Conservation (phyloP, 2,329 filamentous ascomycete species). For the Stagonosporopsis chrysanthemi region DNA sequence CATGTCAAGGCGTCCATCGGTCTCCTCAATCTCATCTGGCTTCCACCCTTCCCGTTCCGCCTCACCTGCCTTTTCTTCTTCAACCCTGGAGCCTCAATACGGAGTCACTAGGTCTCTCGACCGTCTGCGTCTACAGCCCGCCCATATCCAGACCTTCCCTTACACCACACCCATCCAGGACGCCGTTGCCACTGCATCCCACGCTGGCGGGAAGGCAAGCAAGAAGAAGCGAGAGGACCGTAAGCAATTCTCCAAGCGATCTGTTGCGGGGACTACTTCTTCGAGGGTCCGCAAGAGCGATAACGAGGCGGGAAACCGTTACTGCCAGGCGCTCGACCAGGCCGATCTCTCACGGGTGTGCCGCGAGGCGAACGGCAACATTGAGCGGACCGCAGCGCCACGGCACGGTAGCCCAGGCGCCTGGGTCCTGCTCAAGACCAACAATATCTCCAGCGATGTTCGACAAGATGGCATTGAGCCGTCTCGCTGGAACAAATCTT, state of each 20-base stretch:
- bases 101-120: conserved; percentile 2
- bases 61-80: conserved; percentile 14
- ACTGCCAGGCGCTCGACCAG: conserved; percentile 12
- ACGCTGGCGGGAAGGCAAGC: conserved; percentile 16
- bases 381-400: conserved; percentile 19
- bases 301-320: conserved; percentile 20
- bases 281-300: conserved; percentile 17
- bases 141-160: conserved; percentile 10
- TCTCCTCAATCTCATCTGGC: conserved; percentile 16
- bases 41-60: conserved; percentile 19
- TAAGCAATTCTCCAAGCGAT: conserved; percentile 16
- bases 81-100: conserved; percentile 9
- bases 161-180: conserved; percentile 5
- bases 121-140: conserved; percentile 12
- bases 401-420: conserved; percentile 13
- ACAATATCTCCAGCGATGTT: conserved; percentile 31
- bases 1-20: conserved; percentile 18
- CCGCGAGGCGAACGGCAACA: conserved; percentile 17
- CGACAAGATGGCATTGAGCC: conserved; percentile 18
- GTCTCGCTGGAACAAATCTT: conserved; percentile 24
- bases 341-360: conserved; percentile 7
- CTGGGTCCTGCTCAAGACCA: conserved; percentile 28
- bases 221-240: conserved; percentile 23
- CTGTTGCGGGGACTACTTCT: not conserved
- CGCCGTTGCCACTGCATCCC: not conserved